Evolutionary conservation across 2,329 filamentous ascomycete species (phyloP).

Genomic region (Elsinoe necatrix): DNA sequence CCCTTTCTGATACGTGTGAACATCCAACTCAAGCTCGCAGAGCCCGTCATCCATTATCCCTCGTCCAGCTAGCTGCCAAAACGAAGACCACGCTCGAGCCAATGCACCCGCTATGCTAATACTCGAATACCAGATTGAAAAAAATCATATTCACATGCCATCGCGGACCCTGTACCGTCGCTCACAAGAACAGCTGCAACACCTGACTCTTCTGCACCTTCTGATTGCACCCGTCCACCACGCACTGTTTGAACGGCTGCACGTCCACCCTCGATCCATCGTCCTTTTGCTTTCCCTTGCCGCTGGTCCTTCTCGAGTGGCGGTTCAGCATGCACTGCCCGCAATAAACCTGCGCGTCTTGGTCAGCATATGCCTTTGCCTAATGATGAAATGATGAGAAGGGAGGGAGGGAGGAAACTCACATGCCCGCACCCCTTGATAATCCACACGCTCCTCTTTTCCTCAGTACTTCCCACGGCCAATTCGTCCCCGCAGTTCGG

Average conservation of each 20-base stretch:
- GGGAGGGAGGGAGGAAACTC: no score
- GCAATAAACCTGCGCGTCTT: constrained; percentile 42
- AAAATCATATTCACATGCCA: not conserved
- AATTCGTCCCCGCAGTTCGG: constrained; percentile 81
- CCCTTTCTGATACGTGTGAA: no score
- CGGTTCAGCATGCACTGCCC: constrained; percentile 42
- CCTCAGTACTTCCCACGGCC: constrained; percentile 57
- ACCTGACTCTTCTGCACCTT: constrained; percentile 30
- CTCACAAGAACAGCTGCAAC: constrained; percentile 35
- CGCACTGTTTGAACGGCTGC: constrained; percentile 38
- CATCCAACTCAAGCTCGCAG: not conserved
- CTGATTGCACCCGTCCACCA: constrained; percentile 37
- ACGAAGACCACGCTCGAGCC: not conserved
- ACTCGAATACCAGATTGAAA: not conserved
- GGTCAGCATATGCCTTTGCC: constrained; percentile 15
- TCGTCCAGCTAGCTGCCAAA: not conserved
- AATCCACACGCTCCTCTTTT: constrained; percentile 85
- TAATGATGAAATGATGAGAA: no score
- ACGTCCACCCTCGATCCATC: constrained; percentile 23
- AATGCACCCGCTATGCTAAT: constrained; percentile 4
- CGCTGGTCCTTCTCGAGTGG: constrained; percentile 23
- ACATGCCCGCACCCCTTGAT: constrained; percentile 89
- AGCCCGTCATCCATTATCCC: not conserved
- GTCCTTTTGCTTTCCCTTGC: constrained; percentile 33
- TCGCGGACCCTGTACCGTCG: not conserved